Base-by-base conservation (phyloP, 805 yeast species). In the Saturnispora saitoi region DNA sequence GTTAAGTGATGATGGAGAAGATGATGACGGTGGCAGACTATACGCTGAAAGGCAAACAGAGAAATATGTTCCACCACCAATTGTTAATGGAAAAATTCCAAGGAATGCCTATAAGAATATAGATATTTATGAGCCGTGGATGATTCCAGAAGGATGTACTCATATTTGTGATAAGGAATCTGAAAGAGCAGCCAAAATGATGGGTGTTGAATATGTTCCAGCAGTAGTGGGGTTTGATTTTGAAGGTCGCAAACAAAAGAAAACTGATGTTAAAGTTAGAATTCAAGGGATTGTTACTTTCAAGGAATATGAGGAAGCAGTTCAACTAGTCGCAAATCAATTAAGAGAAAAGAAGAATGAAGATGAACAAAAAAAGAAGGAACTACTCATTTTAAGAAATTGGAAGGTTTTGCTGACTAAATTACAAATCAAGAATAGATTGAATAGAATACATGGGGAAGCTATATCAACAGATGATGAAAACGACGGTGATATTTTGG, bases 191-290 rank as follows among this genome's bases (percentile, higher is more conserved):
- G 95, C 95, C 0, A 75, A 75, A 50, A 59, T 80, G 0, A 57
- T 90, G 10, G 78, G 76, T 0, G 72, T 91, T 6, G 95, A 87
- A 54, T 88, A 73, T 67, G 97, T 95, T 0, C 81, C 79, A 43
- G 98, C 97, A 0, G 90, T 89, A 2, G 81, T 83, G 2, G 87
- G 90, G 0, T 91, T 93, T 66, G 93, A 87, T 48, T 93, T 86
- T 65, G 56, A 54, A 3, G 58, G 60, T 28, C 32, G 32, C 12
- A 29, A 41, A 41, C 36, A 26, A 29, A 64, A 66, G 39, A 61
- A 70, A 39, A 50, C 56, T 9, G 55, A 60, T 2, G 80, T 84
- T 0, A 80, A 78, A 10, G 91, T 95, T 0, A 69, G 71, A 47
- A 74, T 80, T 38, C 79, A 81, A 4, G 98, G 98, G 2, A 75